Base-by-base conservation (phyloP, 2,329 filamentous ascomycete species). In the Corynespora cassiicola region DNA sequence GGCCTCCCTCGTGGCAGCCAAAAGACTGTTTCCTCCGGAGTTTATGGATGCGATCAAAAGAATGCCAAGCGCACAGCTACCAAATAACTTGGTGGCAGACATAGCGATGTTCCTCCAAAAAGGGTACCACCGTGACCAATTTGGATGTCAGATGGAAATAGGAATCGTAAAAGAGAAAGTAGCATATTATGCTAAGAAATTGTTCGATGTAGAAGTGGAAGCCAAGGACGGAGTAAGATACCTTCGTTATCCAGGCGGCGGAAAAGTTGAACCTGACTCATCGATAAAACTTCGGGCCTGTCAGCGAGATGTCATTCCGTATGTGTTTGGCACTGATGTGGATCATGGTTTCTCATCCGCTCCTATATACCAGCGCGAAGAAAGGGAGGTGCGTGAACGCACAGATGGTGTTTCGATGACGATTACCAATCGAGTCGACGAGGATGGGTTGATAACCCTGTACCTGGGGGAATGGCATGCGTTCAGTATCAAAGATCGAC, bases 51-150 rank as follows among this genome's bases (percentile, higher is more conserved):
- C 14, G 20, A 20, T 31, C 17, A 9, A 20, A 31, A 31, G 29
- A 31, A 31, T 31, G 10, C 29, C 14, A 31, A 9, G 20, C 20
- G 6, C 11, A 31, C 14, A 14, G 20, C 29, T 31, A 17, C 12
- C 29, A 10, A 15, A 31, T 31, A 9, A 7, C 8, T 17, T 31
- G 14, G 29, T 31, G 17, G 29, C 14, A 31, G 29, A 31, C 14
- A 31, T 31, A 31, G 7, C 17, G 20, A 31, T 31, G 29, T 31
- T 31, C 20, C 29, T 31, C 20, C 14, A 31, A 31, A 16, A 31
- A 17, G 17, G 17, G 17, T 20, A 16, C 17, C 16, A 9, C 20
- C 17, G 17, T 15, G 17, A 31, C 20, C 14, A 31, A 12, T 31
- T 31, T 31, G 17, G 29, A 19, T 31, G 17, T 17, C 14, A 31